phyloP scores from a whole-genome alignment of 2,329 filamentous ascomycete species.

The Pseudogymnoascus sp. region DNA sequence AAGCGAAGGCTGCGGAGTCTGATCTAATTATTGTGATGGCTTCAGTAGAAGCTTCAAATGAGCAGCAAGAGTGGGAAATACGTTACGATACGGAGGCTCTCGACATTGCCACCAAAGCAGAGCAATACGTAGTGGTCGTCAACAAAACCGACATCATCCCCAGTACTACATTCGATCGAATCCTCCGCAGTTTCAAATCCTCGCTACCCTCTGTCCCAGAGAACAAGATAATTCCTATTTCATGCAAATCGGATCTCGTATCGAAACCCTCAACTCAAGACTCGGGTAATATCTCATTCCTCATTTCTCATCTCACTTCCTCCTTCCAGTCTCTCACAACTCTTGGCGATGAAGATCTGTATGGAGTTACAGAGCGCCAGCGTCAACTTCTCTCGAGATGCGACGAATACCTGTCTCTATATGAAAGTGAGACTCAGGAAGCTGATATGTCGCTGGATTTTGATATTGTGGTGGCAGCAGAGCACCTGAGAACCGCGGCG shows the following conservation, averaged over 20 bases:
- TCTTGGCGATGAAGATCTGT: conserved; percentile 70
- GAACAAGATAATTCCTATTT: conserved; percentile 43
- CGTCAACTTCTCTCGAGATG: conserved; percentile 70
- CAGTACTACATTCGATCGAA: conserved; percentile 27
- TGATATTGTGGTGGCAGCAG: conserved; percentile 84
- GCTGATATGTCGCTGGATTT: conserved; percentile 39
- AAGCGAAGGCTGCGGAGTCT: conserved; percentile 68
- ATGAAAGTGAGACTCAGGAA: conserved; percentile 50
- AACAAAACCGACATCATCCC: conserved; percentile 53
- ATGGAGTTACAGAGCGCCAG: conserved; percentile 87
- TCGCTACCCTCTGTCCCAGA: conserved; percentile 28
- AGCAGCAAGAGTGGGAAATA: conserved; percentile 36
- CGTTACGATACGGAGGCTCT: conserved; percentile 48
- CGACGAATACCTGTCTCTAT: conserved; percentile 60
- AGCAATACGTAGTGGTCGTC: conserved; percentile 45
- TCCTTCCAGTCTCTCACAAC: conserved; percentile 64
- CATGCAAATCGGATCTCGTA: conserved; percentile 45
- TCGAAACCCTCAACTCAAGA: conserved; percentile 30
- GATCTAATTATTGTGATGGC: conserved; percentile 78
- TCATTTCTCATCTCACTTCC: conserved; percentile 58
- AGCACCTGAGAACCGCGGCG: conserved; percentile 75
- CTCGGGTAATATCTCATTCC: conserved; percentile 56
- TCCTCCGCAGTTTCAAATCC: conserved; percentile 36
- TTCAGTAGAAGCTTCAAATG: conserved; percentile 51
- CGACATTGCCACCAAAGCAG: conserved; percentile 40